phyloP scores from a whole-genome alignment of 2,329 filamentous ascomycete genomes.

The Pseudodiploospora longispora region DNA sequence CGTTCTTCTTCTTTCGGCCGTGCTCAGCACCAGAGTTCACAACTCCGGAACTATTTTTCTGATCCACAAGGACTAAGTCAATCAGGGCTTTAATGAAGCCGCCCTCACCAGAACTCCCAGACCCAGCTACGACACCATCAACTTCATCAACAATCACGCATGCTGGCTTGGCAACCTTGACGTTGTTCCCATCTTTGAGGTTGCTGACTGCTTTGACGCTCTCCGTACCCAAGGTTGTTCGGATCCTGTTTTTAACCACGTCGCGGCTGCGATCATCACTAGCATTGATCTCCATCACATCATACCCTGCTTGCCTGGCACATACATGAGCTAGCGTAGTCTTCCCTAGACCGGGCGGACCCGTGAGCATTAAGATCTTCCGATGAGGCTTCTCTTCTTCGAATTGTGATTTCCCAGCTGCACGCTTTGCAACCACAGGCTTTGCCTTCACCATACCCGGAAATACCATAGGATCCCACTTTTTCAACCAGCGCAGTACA shows the following conservation, averaged over 20 bases:
- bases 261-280: slow-evolving; percentile 87
- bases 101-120: slow-evolving; percentile 71
- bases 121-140: slow-evolving; percentile 82
- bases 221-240: slow-evolving; percentile 87
- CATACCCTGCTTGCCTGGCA: slow-evolving; percentile 89
- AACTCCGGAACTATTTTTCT: slow-evolving; percentile 55
- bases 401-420: slow-evolving; percentile 29
- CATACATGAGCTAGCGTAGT: slow-evolving; percentile 95
- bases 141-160: slow-evolving; percentile 96
- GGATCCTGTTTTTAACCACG: slow-evolving; percentile 84
- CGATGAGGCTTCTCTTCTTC: slow-evolving; percentile 66
- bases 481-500: slow-evolving; percentile 88
- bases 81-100: slow-evolving; percentile 94
- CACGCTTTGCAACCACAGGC: slow-evolving; percentile 32
- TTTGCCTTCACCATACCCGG: slow-evolving; percentile 62
- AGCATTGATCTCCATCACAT: slow-evolving; percentile 94
- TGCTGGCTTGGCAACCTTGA: slow-evolving; percentile 74
- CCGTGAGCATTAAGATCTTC: slow-evolving; percentile 85
- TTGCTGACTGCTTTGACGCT: slow-evolving; percentile 74
- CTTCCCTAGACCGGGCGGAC: slow-evolving; percentile 88
- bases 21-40: slow-evolving; percentile 14
- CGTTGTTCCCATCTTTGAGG: slow-evolving; percentile 42
- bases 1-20: slow-evolving; percentile 56
- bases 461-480: slow-evolving; percentile 90
- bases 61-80: slow-evolving; percentile 77